Base-by-base conservation (phyloP, 1,139 yeast genomes). In the Pichia sp. region DNA sequence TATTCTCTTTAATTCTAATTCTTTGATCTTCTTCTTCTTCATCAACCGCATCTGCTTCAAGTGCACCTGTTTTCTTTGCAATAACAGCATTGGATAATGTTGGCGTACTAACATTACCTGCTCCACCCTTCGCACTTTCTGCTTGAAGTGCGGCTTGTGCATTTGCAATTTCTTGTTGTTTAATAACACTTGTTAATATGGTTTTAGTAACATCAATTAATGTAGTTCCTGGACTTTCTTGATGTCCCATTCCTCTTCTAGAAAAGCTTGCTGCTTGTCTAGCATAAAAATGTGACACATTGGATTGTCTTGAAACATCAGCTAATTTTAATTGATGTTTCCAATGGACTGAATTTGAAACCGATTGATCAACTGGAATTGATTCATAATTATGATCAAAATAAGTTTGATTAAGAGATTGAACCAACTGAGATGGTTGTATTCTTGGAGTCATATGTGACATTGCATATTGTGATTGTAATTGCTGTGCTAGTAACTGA, bases 191-290 rank as follows among this genome's bases (percentile, higher is more conserved):
- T 16, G 46, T 63, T 26, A 78, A 62, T 18, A 76, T 57, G 10
- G 68, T 63, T 53, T 70, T 76, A 1, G 84, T 77, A 8, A 78
- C 72, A 41, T 78, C 84, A 28, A 77, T 65, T 46, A 78, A 64
- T 22, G 73, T 73, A 15, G 50, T 46, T 26, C 48, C 40, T 10
- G 41, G 29, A 16, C 38, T 30, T 4, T 37, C 40, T 4, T 53
- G 52, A 20, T 41, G 33, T 9, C 32, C 40, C 35, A 47, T 18
- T 10, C 41, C 33, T 61, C 61, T 74, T 72, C 67, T 78, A 18
- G 91, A 85, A 52, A 85, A 76, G 44, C 86, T 75, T 2, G 97
- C 97, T 42, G 93, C 94, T 54, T 84, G 85, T 49, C 96, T 75
- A 4, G 98, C 98, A 63, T 88, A 91, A 52, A 75, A 83, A 63